Base-by-base conservation (phyloP, 768 basidiomycete species). In the Tulasnella calospora region DNA sequence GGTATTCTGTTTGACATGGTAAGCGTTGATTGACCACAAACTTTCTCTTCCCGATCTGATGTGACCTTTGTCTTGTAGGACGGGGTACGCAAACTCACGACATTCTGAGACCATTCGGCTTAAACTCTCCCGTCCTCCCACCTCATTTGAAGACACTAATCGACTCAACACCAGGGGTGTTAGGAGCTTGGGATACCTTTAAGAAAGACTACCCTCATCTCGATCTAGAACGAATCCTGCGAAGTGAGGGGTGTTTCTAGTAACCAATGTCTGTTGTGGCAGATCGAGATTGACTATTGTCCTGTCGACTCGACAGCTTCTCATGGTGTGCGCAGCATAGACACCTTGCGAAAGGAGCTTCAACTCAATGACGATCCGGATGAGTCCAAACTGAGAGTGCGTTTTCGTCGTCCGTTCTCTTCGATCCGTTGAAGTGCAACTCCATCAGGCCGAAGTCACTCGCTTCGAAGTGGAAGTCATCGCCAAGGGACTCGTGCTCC, bases 161-260 rank as follows among this genome's bases (percentile, higher is more conserved):
- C 81, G 93, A 95, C 84, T 94, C 93, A 2, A 95, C 94, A 5
- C 92, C 92, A 1, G 94, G 94, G 5, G 91, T 95, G 23, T 80
- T 90, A 73, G 88, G 88, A 79, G 91, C 93, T 12, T 96, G 94
- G 94, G 85, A 88, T 71, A 89, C 85, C 67, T 95, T 94, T 82
- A 86, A 88, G 57, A 85, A 85, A 61, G 88, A 92, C 78, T 94
- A 94, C 35, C 78, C 55, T 8, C 41, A 41, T 17, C 77, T 79
- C 9, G 74, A 79, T 70, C 73, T 85, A 35, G 79, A 74, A n/a
- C 81, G 83, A 76, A 83, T 85, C 0, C 70, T 85, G 19, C 79
- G 81, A 40, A 83, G 84, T 85, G 55, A 74, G 82, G 80, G 27
- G 38, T 46, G 1, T 3, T 67, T 17, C 10, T 12, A 33, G 3